Evolutionary conservation across 2,329 filamentous ascomycete genomes (phyloP), one percentile per base, ranked within the genome.

Genomic region (Drechmeria coniospora): DNA sequence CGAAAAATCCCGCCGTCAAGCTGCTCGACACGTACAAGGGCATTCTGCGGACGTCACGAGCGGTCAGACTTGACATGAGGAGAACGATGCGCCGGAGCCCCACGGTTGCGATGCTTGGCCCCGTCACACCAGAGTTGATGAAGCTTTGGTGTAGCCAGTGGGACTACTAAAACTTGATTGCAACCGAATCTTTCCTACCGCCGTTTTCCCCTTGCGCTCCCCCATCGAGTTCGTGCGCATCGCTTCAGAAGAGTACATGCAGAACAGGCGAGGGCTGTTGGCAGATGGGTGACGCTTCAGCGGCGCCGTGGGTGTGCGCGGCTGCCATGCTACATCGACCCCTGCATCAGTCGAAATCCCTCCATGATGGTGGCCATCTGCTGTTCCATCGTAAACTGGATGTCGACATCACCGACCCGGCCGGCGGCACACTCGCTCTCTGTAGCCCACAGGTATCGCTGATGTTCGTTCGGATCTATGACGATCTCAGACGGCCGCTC

Each of bases 1-100:
- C 49, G 4, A 46, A 42, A 30, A 67, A 65, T 36, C 63, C 63
- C 0, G 63, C 54, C 8, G 37, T 68, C 22, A 70, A 69, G 47
- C 45, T 71, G 24, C 36, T 69, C 1, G 62, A 65, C 24, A 59
- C 61, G 15, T 69, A 65, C 36, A 45, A 45, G 13, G 31, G 25
- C n/a, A 27, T 46, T 9, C 21, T 30, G 15, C 24, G 18, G 9
- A 32, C 27, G n/a, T 25, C 23, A 6, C 27, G 27, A 3, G 34
- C 34, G 2, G 3, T 18, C 4, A 16, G 28, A 14, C 44, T 63
- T 30, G 56, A 58, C 7, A 57, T 56, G 43, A 41, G 39, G 23
- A 45, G 47, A 10, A 61, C 62, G 2, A 45, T 44, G 21, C 37
- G 40, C 24, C 44, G 45, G 7, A 65, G 62, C 33, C 39, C 43